These are phyloP conservation scores for Mortierella sp. DNA, from an alignment of 371 early-diverging fungal genomes.

Conservation along the genomic window DNA sequence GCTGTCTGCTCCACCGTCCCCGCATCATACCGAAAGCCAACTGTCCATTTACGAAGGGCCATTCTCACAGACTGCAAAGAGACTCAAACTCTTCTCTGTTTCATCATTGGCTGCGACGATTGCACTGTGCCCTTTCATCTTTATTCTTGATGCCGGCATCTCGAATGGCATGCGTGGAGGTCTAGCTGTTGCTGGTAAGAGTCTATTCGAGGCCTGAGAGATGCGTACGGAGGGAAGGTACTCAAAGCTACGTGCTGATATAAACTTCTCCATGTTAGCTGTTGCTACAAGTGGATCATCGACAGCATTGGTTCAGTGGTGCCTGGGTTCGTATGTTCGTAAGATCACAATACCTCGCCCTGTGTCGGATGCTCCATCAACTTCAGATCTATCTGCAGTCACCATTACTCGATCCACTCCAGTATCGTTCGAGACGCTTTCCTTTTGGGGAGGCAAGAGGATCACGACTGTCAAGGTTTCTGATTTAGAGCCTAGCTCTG, in stretches of 20 bases:
- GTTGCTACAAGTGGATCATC: conserved; percentile 72
- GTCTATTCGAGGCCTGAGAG: too few species aligned
- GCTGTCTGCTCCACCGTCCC: conserved; percentile 15
- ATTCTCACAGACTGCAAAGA: conserved; percentile 66
- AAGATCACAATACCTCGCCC: conserved; percentile 59
- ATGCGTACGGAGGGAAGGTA: too few species aligned
- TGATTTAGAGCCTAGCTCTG: conserved; percentile 63
- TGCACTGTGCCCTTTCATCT: conserved; percentile 71
- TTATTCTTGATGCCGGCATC: conserved; percentile 69
- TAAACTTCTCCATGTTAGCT: conserved; percentile 38
- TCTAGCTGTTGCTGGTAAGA: conserved; percentile 67
- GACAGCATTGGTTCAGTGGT: conserved; percentile 68
- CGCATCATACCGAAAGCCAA: conserved; percentile 44
- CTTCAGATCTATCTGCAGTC: conserved; percentile 2
- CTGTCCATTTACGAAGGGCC: conserved; percentile 66
- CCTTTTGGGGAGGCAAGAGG: conserved; percentile 53
- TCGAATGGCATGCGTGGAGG: conserved; percentile 67
- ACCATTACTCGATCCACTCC: conserved; percentile 41
- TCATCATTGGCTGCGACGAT: conserved; percentile 67
- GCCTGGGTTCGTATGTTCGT: conserved; percentile 73
- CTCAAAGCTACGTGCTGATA: not conserved
- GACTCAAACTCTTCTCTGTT: conserved; percentile 71
- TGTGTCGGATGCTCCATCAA: conserved; percentile 10
- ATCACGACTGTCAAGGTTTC: conserved; percentile 64
- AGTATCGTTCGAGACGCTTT: conserved; percentile 51